phyloP scores from a whole-genome alignment of 441 rosid species.

The Flueggea neowawraea region DNA sequence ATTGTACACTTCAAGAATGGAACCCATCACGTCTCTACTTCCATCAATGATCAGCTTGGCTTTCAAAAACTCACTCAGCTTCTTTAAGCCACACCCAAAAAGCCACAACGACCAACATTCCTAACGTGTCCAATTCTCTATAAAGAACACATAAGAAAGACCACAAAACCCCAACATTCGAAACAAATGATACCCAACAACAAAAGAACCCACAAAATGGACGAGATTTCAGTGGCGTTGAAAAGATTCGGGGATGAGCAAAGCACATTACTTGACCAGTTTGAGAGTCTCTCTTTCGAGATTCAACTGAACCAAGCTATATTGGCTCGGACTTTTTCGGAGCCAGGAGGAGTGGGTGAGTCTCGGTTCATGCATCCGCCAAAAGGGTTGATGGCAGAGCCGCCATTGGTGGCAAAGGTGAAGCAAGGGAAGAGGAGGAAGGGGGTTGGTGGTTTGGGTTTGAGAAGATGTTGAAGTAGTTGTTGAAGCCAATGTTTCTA shows the following conservation, averaged over 20 bases:
- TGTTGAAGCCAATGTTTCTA: conserved; percentile 42
- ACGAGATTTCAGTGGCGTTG: conserved; percentile 40
- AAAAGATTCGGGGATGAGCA: conserved; percentile 64
- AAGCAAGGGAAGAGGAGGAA: conserved; percentile 19
- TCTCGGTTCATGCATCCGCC: conserved; percentile 11
- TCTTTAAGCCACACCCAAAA: too few species aligned
- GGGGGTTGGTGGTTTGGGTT: conserved; percentile 18
- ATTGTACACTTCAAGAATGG: too few species aligned
- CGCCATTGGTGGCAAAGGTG: conserved; percentile 8
- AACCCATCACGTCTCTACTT: too few species aligned
- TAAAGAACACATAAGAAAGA: too few species aligned
- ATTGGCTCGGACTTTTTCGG: conserved; percentile 62
- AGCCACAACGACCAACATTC: too few species aligned
- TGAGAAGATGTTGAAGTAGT: conserved; percentile 46
- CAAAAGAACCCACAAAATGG: conserved; percentile 16
- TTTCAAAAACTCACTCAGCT: too few species aligned
- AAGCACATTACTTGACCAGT: conserved; percentile 71
- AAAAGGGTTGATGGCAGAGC: not conserved
- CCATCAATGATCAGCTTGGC: too few species aligned
- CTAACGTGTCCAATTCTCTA: too few species aligned
- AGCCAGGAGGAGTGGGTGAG: conserved; percentile 29
- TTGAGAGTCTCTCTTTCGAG: conserved; percentile 82
- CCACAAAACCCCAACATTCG: too few species aligned
- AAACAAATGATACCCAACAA: not conserved
- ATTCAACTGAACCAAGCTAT: conserved; percentile 68